Evolutionary conservation across 371 early-diverging fungal genomes (phyloP), one percentile per base, ranked within the genome.

Genomic region (Mortierella sp.): DNA sequence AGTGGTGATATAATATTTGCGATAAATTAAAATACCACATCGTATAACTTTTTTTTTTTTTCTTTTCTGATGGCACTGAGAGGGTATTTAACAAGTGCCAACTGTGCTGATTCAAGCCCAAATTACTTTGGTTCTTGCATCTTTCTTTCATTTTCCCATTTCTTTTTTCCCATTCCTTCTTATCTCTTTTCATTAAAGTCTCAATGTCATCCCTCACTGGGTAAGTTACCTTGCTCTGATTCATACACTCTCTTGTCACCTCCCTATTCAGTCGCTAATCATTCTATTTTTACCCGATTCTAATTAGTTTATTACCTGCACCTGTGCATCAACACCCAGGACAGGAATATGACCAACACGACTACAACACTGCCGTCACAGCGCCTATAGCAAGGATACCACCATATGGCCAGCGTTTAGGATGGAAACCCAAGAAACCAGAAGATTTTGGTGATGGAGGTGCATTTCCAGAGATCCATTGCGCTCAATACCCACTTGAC

Each of bases 371-470:
- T 56, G 66, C 83, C 28, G 70, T 86, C 61, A 68, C 84, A 31
- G 85, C 83, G 60, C 78, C 83, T 1, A 83, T 73, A 19, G 72
- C 72, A 28, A 80, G 78, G 83, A 89, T 85, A 82, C 96, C 97
- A n/a, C 91, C 93, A 22, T 95, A 96, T 72, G 95, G 97, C 17
- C 82, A 91, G 59, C 93, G 97, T 66, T 45, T 83, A 64, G 93
- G 90, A 29, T 97, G 91, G 83, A 86, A 89, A 64, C 97, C 97
- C 64, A 89, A 91, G 65, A 88, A 88, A n/a, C 84, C 85, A 13
- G 90, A 94, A 74, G 98, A 98, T 83, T 98, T 93, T 85, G 97
- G 96, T 60, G 96, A 97, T 83, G 98, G 98, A 37, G 98, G 98
- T 35, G 97, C 98, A 0, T 98, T 91, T 75, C 98, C 98, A 22